These are phyloP conservation scores for Zychaea mexicana DNA, from an alignment of 371 early-diverging fungal genomes.

Conservation along the genomic window DNA sequence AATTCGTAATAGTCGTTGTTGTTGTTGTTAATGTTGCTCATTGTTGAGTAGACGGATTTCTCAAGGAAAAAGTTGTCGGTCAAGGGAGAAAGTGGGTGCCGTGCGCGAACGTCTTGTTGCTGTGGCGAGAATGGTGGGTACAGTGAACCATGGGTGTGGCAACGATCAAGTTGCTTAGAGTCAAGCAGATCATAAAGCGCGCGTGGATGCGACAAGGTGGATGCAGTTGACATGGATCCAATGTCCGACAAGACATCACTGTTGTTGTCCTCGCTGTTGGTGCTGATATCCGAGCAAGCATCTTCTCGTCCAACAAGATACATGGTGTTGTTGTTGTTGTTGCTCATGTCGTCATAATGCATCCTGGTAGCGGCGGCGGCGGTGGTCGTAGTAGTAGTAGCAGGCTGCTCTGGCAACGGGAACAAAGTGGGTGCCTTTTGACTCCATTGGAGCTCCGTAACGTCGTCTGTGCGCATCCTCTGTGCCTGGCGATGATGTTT, in stretches of 20 bases:
- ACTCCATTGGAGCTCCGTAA: background rate
- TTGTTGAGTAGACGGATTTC: background rate
- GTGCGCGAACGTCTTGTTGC: background rate
- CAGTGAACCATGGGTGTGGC: no score
- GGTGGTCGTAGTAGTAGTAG: background rate
- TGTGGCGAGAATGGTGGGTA: no score
- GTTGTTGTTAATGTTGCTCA: background rate
- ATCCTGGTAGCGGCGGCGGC: no score
- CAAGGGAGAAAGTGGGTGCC: conserved; percentile 29
- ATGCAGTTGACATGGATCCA: conserved; percentile 9
- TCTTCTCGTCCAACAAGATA: background rate
- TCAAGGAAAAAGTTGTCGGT: conserved; percentile 1
- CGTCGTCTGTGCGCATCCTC: background rate
- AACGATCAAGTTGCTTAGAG: no score
- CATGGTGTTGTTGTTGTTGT: background rate
- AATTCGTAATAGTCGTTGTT: background rate
- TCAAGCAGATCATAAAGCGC: conserved; percentile 8
- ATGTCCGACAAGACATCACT: conserved; percentile 6
- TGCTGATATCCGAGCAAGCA: background rate
- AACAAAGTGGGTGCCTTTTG: background rate
- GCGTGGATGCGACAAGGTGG: conserved; percentile 7
- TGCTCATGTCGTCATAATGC: no score
- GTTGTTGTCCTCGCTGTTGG: background rate
- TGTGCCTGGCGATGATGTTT: conserved; percentile 15
- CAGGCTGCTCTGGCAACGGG: background rate